Conservation (phyloP, 495 filamentous ascomycete species). For the Daldinia bambusicola region DNA sequence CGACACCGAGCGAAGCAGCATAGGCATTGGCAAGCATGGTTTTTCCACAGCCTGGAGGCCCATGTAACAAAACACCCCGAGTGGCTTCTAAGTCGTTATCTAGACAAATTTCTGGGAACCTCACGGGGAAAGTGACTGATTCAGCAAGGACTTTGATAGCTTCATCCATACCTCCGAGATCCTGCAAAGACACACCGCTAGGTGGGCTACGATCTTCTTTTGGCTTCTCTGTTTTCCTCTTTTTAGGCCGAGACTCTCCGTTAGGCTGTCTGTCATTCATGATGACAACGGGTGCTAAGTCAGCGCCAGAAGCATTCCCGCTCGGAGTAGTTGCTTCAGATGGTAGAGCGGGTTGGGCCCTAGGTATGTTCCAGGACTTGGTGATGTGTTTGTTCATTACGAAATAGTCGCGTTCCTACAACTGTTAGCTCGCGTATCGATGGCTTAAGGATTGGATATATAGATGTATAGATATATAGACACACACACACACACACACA, state of each 20-base stretch:
- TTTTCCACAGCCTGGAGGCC: constrained; percentile 94
- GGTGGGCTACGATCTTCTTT: constrained; percentile 68
- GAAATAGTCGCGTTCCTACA: constrained; percentile 66
- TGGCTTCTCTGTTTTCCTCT: constrained; percentile 62
- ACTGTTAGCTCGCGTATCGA: constrained; percentile 1
- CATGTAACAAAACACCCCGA: constrained; percentile 90
- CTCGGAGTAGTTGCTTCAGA: constrained; percentile 23
- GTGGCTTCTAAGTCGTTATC: constrained; percentile 76
- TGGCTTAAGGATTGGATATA: neutral
- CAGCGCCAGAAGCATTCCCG: constrained; percentile 21
- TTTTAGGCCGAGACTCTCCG: constrained; percentile 75
- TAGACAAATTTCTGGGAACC: constrained; percentile 63
- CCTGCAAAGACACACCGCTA: constrained; percentile 76
- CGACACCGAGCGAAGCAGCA: constrained; percentile 83
- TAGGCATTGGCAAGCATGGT: constrained; percentile 93
- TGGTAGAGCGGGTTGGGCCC: constrained; percentile 19
- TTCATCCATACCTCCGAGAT: constrained; percentile 87
- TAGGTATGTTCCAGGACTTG: constrained; percentile 46
- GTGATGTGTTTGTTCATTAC: constrained; percentile 80
- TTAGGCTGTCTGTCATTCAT: constrained; percentile 61
- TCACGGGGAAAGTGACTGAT: constrained; percentile 82
- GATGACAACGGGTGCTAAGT: constrained; percentile 26
- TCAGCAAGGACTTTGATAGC: constrained; percentile 81
- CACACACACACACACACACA: too few species aligned
- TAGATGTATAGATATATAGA: too few species aligned